These are phyloP conservation scores for Rhodotorula sp. DNA, from an alignment of 1,284 basidiomycete genomes.

Conservation along the genomic window DNA sequence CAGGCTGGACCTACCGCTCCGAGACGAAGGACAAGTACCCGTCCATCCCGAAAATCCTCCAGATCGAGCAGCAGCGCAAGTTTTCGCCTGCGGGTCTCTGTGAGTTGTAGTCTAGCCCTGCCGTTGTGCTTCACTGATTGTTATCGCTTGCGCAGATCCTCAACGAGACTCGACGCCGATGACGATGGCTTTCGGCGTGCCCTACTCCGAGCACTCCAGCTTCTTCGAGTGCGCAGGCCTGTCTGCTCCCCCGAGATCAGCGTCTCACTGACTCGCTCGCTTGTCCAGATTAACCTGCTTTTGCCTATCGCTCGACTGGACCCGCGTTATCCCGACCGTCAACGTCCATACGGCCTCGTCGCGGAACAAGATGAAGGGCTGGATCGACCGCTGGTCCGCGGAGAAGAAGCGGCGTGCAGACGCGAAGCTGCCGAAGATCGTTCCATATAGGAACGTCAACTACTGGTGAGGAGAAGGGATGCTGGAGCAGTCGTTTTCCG, in stretches of 20 bases:
- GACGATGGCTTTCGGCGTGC: slow-evolving; percentile 59
- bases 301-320: slow-evolving; percentile 67
- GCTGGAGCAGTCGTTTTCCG: not conserved
- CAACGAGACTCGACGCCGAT: slow-evolving; percentile 44
- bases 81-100: slow-evolving; percentile 54
- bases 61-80: slow-evolving; percentile 40
- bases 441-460: slow-evolving; percentile 19
- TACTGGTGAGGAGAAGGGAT: slow-evolving; percentile 26
- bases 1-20: slow-evolving; percentile 45
- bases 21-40: slow-evolving; percentile 48
- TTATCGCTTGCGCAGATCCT: slow-evolving; percentile 29
- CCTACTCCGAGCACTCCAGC: slow-evolving; percentile 93
- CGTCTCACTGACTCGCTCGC: not conserved
- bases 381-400: slow-evolving; percentile 80
- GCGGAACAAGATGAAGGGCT: slow-evolving; percentile 70
- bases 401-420: slow-evolving; percentile 66
- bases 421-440: slow-evolving; percentile 48
- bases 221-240: slow-evolving; percentile 76
- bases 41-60: slow-evolving; percentile 40
- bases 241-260: not conserved
- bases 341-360: slow-evolving; percentile 78
- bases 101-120: slow-evolving; percentile 54
- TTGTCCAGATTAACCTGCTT: slow-evolving; percentile 67
- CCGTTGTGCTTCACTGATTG: not conserved
- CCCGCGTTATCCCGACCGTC: slow-evolving; percentile 88